Evolutionary conservation across 106 monocot genomes (phyloP), one percentile per base, ranked within the genome.

Genomic region (Triglochin maritima): DNA sequence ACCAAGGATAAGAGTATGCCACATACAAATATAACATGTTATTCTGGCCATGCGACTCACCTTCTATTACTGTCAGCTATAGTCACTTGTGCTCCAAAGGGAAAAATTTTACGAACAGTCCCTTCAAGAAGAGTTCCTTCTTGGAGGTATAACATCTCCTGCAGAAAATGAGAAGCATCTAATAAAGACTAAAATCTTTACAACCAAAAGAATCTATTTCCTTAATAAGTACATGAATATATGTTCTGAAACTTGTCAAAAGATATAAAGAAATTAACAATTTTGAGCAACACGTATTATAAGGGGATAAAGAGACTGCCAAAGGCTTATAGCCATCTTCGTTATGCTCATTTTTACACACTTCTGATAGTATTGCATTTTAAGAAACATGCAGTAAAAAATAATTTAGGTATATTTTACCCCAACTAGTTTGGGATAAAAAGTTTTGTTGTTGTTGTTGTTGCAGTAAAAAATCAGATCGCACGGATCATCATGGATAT

Each of bases 51-150:
- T 10, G 10, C 8, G 11, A 64, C 79, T 11, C 63, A 95, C 94
- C 90, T 85, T 85, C 90, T 82, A 52, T 81, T 95, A 63, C 85
- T 87, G 44, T 85, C 87, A 41, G 82, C 85, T 67, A 95, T 85
- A 58, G 66, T 81, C 61, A 94, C 77, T 90, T 94, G 89, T 50
- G 87, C 94, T 66, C 94, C 94, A 78, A 85, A 94, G 29, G 82
- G 69, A 71, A 87, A 87, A 68, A 94, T 79, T 76, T 85, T 94
- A 53, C 76, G 73, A 42, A 94, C 70, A 13, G 87, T 87, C 53
- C 94, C 94, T 60, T 90, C 82, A 59, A 90, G 69, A 75, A 94
- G 90, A 29, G 87, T 90, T 77, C 94, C 94, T 83, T 87, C 89
- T 85, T 76, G 82, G 49, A 94, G 82, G 63, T 90, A 60, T 51